These are phyloP conservation scores for Hyaloperonospora brassicae DNA, from an alignment of 352 stramenopile genomes.

Conservation along the genomic window DNA sequence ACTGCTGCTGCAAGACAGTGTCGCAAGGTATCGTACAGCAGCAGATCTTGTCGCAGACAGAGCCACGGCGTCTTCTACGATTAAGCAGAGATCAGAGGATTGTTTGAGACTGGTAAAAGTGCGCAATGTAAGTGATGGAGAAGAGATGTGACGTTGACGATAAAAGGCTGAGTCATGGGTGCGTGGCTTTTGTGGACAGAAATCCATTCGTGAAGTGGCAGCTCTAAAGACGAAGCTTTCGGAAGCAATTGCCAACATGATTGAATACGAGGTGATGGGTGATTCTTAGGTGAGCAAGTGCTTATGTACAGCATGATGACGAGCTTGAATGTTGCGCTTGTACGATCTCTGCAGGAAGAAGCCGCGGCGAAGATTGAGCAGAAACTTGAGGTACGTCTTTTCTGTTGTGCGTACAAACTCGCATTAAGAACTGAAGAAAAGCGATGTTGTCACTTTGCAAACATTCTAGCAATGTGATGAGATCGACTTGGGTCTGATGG, in stretches of 20 bases:
- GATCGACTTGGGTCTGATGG: conserved; percentile 70
- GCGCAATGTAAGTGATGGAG: conserved; percentile 51
- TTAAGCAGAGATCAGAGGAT: conserved; percentile 55
- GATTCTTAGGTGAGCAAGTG: background rate
- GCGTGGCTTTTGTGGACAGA: conserved; percentile 26
- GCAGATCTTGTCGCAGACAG: conserved; percentile 51
- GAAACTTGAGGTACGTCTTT: conserved; percentile 50
- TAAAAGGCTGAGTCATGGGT: background rate
- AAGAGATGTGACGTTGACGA: too few relatives aligned
- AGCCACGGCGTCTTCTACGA: conserved; percentile 30
- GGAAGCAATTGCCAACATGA: conserved; percentile 47
- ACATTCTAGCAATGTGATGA: conserved; percentile 63
- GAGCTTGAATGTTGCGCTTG: conserved; percentile 1
- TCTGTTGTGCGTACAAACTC: background rate
- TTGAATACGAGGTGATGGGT: conserved; percentile 47
- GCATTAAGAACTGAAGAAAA: background rate
- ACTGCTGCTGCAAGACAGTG: conserved; percentile 41
- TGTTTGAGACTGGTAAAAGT: conserved; percentile 65
- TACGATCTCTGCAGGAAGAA: conserved; percentile 29
- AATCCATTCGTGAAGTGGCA: conserved; percentile 51
- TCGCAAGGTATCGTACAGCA: conserved; percentile 38
- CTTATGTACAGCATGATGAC: conserved; percentile 2
- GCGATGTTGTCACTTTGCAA: background rate
- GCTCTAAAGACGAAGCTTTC: conserved; percentile 46
- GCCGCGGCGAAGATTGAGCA: conserved; percentile 57